A percentile compares a stretch with the other conserved stretches of the same genome.
phyloP scores from a whole-genome alignment of 306 rosid genomes.

The Sicyos edulis region DNA sequence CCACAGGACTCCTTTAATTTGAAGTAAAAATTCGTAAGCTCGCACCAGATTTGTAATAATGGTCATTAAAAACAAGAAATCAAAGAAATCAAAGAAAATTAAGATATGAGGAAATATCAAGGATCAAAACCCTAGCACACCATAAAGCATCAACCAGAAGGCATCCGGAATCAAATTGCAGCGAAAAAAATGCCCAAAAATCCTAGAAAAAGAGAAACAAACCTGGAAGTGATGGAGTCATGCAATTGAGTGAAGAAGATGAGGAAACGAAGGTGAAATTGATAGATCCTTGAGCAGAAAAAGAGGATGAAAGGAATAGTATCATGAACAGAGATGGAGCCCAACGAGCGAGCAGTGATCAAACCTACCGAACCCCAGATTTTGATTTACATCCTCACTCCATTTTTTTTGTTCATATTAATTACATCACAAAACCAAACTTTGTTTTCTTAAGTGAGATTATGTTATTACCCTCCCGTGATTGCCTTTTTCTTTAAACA shows the following conservation, averaged over 20 bases:
- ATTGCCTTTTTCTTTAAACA: background rate
- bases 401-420: constrained; percentile 10
- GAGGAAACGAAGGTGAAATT: constrained; percentile 20
- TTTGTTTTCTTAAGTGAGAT: background rate
- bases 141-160: background rate
- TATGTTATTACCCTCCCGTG: constrained; percentile 31
- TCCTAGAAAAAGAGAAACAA: background rate
- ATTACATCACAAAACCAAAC: background rate
- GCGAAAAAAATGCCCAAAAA: background rate
- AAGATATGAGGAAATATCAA: background rate
- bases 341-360: constrained; percentile 73
- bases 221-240: constrained; percentile 17
- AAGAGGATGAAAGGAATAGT: constrained; percentile 26
- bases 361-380: constrained; percentile 58
- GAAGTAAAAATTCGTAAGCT: background rate
- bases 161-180: background rate
- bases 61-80: background rate
- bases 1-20: constrained; percentile 29
- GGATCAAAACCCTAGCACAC: background rate
- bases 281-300: constrained; percentile 22
- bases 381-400: constrained; percentile 24
- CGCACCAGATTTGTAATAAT: background rate
- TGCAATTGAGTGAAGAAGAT: background rate
- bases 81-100: background rate
- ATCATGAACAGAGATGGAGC: constrained; percentile 23